Percentiles rank a stretch among this genome's conserved stretches.
phyloP scores from a whole-genome alignment of 768 basidiomycete genomes.

The Infundibulicybe gibba region DNA sequence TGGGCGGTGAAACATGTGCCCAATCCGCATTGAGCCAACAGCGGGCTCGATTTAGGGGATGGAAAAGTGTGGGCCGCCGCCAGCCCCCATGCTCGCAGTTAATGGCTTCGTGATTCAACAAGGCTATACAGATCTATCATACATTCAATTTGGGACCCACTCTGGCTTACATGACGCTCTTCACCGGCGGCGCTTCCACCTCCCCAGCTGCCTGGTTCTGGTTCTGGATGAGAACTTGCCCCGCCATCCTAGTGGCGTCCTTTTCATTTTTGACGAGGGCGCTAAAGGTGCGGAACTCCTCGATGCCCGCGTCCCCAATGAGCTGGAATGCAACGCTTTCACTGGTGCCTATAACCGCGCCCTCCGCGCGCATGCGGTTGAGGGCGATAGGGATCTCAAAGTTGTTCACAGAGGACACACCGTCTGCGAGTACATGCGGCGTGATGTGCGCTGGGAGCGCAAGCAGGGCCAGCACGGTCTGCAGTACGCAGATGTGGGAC shows the following conservation, averaged over 20 bases:
- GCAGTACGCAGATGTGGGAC: constrained; percentile 89
- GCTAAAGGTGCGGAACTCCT: constrained; percentile 72
- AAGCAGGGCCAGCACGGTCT: constrained; percentile 73
- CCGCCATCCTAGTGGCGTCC: constrained; percentile 47
- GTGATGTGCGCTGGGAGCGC: constrained; percentile 25
- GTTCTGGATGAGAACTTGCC: constrained; percentile 20
- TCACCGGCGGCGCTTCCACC: background rate
- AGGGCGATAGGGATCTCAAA: constrained; percentile 79
- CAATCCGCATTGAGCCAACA: too few relatives aligned
- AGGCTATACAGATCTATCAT: too few relatives aligned
- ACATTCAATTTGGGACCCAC: background rate
- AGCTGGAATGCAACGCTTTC: constrained; percentile 81
- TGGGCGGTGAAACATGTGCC: too few relatives aligned
- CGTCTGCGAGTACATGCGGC: constrained; percentile 79
- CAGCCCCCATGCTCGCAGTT: too few relatives aligned
- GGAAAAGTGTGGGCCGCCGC: too few relatives aligned
- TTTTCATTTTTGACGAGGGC: constrained; percentile 76
- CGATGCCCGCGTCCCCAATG: constrained; percentile 56
- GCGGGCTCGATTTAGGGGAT: too few relatives aligned
- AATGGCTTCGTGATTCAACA: too few relatives aligned
- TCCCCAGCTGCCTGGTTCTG: background rate
- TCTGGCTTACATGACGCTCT: constrained; percentile 3
- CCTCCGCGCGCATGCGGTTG: constrained; percentile 64
- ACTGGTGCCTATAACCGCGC: constrained; percentile 75
- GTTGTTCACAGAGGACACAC: constrained; percentile 76